Evolutionary conservation across 192 early-diverging fungal species (phyloP).

Genomic region (Dimargaris verticillata): DNA sequence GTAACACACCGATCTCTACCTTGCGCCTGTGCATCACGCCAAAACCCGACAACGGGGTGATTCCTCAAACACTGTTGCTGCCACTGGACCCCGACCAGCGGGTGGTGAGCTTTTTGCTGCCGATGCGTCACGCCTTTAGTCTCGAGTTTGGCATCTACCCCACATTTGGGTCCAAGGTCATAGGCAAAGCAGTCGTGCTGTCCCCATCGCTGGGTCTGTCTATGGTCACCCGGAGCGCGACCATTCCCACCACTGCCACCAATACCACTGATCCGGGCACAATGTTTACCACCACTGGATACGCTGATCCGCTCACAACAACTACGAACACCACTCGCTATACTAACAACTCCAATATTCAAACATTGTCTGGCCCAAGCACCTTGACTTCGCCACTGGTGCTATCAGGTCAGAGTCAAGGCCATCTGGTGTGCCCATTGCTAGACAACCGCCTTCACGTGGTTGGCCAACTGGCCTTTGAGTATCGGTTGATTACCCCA

Average conservation of each 20-base stretch:
- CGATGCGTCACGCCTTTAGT: constrained; percentile 51
- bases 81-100: constrained; percentile 65
- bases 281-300: too few species aligned
- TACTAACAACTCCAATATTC: too few species aligned
- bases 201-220: constrained; percentile 40
- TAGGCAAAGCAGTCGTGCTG: constrained; percentile 73
- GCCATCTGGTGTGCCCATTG: constrained; percentile 42
- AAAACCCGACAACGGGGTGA: constrained; percentile 73
- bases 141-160: constrained; percentile 93
- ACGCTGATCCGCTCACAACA: too few species aligned
- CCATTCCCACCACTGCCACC: too few species aligned
- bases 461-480: constrained; percentile 78
- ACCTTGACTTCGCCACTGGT: too few species aligned
- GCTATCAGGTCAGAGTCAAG: background rate
- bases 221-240: background rate
- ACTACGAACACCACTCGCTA: too few species aligned
- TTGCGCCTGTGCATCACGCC: constrained; percentile 73
- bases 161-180: constrained; percentile 88
- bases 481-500: constrained; percentile 65
- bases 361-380: too few species aligned
- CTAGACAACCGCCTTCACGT: constrained; percentile 83
- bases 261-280: too few species aligned
- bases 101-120: constrained; percentile 72
- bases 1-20: constrained; percentile 33
- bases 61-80: constrained; percentile 81